Percentiles rank a stretch among this genome's conserved stretches.
phyloP scores from a whole-genome alignment of 2,329 filamentous ascomycete genomes.

The Beauveria sp. region DNA sequence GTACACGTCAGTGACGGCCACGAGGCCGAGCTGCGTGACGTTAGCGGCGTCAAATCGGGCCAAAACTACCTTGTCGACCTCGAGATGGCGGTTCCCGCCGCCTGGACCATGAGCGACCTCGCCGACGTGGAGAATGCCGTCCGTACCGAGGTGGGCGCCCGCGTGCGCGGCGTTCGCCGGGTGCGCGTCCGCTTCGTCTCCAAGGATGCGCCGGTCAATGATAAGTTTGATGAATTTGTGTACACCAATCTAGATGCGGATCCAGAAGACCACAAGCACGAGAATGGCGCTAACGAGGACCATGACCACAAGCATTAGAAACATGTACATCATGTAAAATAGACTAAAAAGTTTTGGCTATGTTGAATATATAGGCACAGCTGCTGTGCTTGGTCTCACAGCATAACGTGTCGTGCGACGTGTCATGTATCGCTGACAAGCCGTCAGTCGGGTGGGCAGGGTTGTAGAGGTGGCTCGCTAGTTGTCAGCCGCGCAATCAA shows the following conservation, averaged over 20 bases:
- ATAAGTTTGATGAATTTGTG: slow-evolving; percentile 73
- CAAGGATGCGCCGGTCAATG: slow-evolving; percentile 48
- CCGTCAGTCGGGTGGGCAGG: background rate
- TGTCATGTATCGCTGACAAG: background rate
- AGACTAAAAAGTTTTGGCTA: background rate
- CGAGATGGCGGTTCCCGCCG: slow-evolving; percentile 70
- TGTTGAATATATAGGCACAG: background rate
- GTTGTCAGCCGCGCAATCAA: too few relatives aligned
- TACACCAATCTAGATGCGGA: slow-evolving; percentile 56
- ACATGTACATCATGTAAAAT: background rate
- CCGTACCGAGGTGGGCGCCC: slow-evolving; percentile 62
- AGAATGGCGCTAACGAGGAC: background rate
- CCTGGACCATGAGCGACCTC: slow-evolving; percentile 67
- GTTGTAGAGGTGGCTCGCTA: too few relatives aligned
- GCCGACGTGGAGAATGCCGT: slow-evolving; percentile 65
- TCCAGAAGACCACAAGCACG: slow-evolving; percentile 34
- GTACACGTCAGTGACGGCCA: slow-evolving; percentile 43
- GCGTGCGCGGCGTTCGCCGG: slow-evolving; percentile 75
- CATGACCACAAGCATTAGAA: slow-evolving; percentile 9
- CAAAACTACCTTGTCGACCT: slow-evolving; percentile 94
- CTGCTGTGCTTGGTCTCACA: background rate
- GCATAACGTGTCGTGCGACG: background rate
- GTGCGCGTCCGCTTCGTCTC: slow-evolving; percentile 79
- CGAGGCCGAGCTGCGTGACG: slow-evolving; percentile 62
- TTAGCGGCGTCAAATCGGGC: slow-evolving; percentile 88